A percentile compares a stretch with the other conserved stretches of the same genome.
Conservation (phyloP, 352 stramenopile species). For the Phytophthora foliorum region DNA sequence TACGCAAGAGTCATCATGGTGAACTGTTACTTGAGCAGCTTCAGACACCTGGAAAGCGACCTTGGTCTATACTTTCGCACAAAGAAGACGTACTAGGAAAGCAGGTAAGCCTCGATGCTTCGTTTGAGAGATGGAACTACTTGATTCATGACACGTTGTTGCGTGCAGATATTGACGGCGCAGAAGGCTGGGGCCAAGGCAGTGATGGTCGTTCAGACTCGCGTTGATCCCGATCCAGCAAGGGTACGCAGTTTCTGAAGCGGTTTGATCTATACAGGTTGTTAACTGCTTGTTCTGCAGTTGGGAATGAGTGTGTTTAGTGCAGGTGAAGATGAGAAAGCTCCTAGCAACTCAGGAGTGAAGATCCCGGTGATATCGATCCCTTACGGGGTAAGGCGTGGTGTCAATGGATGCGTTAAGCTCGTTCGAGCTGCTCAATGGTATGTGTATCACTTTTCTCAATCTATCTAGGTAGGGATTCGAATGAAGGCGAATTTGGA, state of each 20-base stretch:
- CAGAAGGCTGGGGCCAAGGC: constrained; percentile 76
- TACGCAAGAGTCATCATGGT: constrained; percentile 63
- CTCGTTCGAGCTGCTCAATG: not conserved
- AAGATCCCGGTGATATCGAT: constrained; percentile 79
- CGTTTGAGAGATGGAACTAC: not conserved
- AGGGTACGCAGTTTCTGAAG: constrained; percentile 36
- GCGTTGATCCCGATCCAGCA: constrained; percentile 54
- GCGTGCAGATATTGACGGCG: constrained; percentile 57
- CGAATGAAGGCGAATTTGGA: constrained; percentile 56
- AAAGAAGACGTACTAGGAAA: constrained; percentile 79
- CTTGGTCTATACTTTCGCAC: constrained; percentile 59
- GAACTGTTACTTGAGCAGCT: constrained; percentile 70
- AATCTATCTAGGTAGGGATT: constrained; percentile 39
- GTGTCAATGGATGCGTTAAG: not conserved
- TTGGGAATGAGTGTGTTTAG: constrained; percentile 59
- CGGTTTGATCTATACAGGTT: not conserved
- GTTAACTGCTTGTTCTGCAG: constrained; percentile 32
- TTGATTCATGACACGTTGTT: constrained; percentile 1
- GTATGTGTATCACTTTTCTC: not conserved
- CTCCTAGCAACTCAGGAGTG: constrained; percentile 50
- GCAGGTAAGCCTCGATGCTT: constrained; percentile 45
- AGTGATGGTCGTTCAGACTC: constrained; percentile 70
- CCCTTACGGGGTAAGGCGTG: constrained; percentile 49
- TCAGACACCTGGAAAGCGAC: constrained; percentile 35
- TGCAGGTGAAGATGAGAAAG: constrained; percentile 43